Conservation (phyloP, 352 stramenopile genomes). For the Phytophthora agathidicida region DNA sequence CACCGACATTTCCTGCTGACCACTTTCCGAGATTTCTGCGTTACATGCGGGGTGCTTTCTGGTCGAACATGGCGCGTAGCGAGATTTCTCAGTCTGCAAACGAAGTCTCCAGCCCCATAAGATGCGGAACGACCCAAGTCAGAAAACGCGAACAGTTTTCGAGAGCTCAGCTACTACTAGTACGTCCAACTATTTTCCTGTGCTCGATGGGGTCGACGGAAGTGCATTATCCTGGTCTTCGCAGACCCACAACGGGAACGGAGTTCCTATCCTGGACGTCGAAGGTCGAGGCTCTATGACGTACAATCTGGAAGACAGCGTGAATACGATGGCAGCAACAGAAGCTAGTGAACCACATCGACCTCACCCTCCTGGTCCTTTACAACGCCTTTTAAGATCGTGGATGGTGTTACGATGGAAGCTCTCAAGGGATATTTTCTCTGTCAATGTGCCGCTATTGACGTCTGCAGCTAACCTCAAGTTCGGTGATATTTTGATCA, state of each 20-base stretch:
- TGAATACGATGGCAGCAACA: conserved; percentile 23
- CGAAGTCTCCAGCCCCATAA: neutral
- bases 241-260: conserved; percentile 16
- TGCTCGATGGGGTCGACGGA: conserved; percentile 31
- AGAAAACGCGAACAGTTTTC: conserved; percentile 9
- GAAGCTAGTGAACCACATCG: conserved; percentile 17
- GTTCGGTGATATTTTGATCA: conserved; percentile 45
- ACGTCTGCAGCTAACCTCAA: conserved; percentile 41
- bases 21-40: conserved; percentile 16
- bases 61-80: neutral
- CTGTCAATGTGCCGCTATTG: conserved; percentile 29
- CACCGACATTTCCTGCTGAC: conserved; percentile 21
- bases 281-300: conserved; percentile 22
- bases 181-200: conserved; percentile 25
- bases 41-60: conserved; percentile 12
- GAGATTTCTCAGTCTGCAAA: conserved; percentile 22
- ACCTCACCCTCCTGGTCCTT: conserved; percentile 19
- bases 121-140: conserved; percentile 27
- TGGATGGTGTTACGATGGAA: conserved; percentile 45
- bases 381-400: conserved; percentile 31
- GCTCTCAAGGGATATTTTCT: conserved; percentile 36
- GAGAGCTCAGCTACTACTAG: conserved; percentile 17
- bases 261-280: conserved; percentile 34
- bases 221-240: conserved; percentile 22
- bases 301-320: conserved; percentile 31